Conservation (phyloP, 1,139 yeast genomes). For the Lizanozyma gosingica region DNA sequence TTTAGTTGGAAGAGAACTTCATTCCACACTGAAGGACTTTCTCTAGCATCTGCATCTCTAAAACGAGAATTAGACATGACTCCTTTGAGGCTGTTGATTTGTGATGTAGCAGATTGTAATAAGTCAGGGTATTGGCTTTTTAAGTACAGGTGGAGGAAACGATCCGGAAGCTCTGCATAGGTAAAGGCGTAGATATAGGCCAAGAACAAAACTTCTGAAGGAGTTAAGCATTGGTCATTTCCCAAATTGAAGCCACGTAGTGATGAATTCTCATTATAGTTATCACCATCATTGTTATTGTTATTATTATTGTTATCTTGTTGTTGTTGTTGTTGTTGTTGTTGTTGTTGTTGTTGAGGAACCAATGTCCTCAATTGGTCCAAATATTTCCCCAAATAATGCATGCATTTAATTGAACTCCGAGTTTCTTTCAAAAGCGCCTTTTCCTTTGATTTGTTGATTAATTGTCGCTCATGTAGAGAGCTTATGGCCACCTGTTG, state of each 20-base stretch:
- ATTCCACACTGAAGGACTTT: neutral
- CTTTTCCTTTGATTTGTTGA: neutral
- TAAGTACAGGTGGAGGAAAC: neutral
- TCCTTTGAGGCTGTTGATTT: neutral
- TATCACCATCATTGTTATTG: no score
- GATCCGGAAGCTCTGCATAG: neutral
- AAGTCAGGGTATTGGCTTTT: neutral
- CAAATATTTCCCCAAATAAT: neutral
- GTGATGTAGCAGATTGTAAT: neutral
- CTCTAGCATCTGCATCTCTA: neutral
- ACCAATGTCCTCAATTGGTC: neutral
- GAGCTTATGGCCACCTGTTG: slow-evolving; percentile 1
- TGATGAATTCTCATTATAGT: no score
- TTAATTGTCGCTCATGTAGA: neutral
- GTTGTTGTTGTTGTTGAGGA: slow-evolving; percentile 11
- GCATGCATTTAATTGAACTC: neutral
- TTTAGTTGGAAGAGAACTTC: neutral
- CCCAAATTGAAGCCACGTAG: neutral
- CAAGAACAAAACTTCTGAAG: neutral
- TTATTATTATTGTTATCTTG: slow-evolving; percentile 4
- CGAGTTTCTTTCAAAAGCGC: neutral
- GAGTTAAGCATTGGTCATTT: neutral
- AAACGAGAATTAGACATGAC: neutral
- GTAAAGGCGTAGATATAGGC: slow-evolving; percentile 1
- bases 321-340: slow-evolving; percentile 12